Evolutionary conservation across 306 rosid genomes (phyloP), one percentile per base, ranked within the genome.

Genomic region (Abrus precatorius): DNA sequence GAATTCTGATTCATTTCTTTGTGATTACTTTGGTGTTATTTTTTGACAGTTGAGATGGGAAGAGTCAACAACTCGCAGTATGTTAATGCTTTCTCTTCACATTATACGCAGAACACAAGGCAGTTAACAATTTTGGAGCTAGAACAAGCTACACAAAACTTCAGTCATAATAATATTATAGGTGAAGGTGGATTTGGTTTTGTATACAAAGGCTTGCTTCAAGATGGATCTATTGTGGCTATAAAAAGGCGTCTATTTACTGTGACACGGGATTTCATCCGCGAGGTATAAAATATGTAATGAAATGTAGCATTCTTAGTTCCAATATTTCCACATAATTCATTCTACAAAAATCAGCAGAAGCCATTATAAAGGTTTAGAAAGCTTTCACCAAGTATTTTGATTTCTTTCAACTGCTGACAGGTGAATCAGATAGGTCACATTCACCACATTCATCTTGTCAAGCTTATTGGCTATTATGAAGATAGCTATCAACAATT

Each of bases 161-260:
- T 92, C 84, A 85, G 77, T 78, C 84, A 61, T 69, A 82, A 80
- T 72, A 90, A 88, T 73, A 77, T 88, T 75, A 56, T 90, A 63
- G 92, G 94, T 63, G 89, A 90, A 87, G 91, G 90, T 49, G 76
- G 90, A 80, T 92, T 90, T 86, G 94, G 97, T 82, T 75, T 88
- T 73, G 89, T 82, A 28, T 92, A 80, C 83, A 86, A 92, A 83
- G 97, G 97, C 20, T 80, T 92, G 82, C 97, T 92, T 80, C 92
- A 80, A 78, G 94, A 92, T 84, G 97, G 97, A 78, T 79, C 92
- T 27, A 84, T 92, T 82, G 97, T 92, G 9, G 90, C 92, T 38
- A 76, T 92, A 84, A 90, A 90, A 86, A 88, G 94, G 75, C 81
- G 90, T 65, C 66, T 80, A 32, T 83, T 66, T 76, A n/a, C 85